Base-by-base conservation (phyloP, 2,329 filamentous ascomycete genomes). In the Conoideocrella luteorostrata region DNA sequence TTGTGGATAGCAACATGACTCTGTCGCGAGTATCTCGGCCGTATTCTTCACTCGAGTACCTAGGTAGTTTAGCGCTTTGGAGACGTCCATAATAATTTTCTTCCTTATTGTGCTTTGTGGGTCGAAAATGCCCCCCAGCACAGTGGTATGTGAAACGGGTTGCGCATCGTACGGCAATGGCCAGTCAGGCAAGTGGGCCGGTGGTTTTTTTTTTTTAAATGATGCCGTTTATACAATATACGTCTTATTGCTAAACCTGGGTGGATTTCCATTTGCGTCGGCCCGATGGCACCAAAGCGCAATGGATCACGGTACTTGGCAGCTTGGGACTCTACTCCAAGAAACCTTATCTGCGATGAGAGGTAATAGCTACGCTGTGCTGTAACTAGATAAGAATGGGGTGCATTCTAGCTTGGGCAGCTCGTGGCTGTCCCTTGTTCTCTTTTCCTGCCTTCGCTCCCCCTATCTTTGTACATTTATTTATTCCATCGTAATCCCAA, bases 181-280 rank as follows among this genome's bases (percentile, higher is more conserved):
- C 4, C 26, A 10, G 15, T 10, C 28, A 15, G 24, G 33, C 15
- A 34, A 30, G 44, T 46, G 44, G 44, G 44, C 39, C 44, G 35
- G 34, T n/a, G n/a, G n/a, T n/a, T n/a, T n/a, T n/a, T n/a, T n/a
- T n/a, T n/a, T n/a, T 32, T 21, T 22, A 39, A 7, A 43, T 35
- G 39, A 30, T 39, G 35, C 24, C 20, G 34, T 21, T 7, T 21
- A 30, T 22, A n/a, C n/a, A n/a, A n/a, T n/a, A n/a, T n/a, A n/a
- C n/a, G n/a, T 35, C 17, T 17, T 28, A 22, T 39, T 35, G 34
- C 18, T 22, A 28, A 21, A 22, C 7, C n/a, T 15, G 21, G 20
- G 43, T 45, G 43, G 41, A 40, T 33, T 33, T 30, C 32, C 9
- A 23, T 44, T 23, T 32, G 32, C 38, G 22, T 45, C 43, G 43